Conservation (phyloP, 257 asterid species). For the Henckelia pumila region DNA sequence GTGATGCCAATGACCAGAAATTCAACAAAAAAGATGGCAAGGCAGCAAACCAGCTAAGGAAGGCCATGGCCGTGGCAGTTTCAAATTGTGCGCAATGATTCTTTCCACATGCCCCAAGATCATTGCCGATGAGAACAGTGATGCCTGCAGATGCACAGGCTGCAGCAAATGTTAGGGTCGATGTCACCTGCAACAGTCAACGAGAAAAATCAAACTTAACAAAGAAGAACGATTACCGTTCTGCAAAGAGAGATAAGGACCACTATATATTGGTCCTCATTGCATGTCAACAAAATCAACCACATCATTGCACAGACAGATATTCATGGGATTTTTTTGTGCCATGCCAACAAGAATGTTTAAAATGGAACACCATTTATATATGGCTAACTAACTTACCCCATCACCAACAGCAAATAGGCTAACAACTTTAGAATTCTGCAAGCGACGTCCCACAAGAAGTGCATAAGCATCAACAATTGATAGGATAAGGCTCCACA, state of each 20-base stretch:
- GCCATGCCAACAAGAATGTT: slow-evolving; percentile 1
- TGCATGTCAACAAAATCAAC: not conserved
- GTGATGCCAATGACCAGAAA: slow-evolving; percentile 91
- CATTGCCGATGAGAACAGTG: slow-evolving; percentile 87
- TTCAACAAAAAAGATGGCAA: slow-evolving; percentile 78
- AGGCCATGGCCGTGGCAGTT: slow-evolving; percentile 95
- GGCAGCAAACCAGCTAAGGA: slow-evolving; percentile 89
- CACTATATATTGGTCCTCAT: not conserved
- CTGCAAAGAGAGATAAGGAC: not conserved
- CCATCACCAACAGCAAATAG: slow-evolving; percentile 97
- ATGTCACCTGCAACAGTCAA: slow-evolving; percentile 61
- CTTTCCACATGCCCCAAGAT: slow-evolving; percentile 62
- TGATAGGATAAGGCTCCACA: slow-evolving; percentile 89
- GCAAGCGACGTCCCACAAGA: slow-evolving; percentile 87
- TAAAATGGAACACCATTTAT: slow-evolving; percentile 1
- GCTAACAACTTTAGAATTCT: slow-evolving; percentile 64
- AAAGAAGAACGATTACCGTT: not conserved
- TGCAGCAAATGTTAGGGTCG: slow-evolving; percentile 90
- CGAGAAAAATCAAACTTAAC: slow-evolving; percentile 16
- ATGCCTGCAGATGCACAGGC: slow-evolving; percentile 99
- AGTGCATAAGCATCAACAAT: slow-evolving; percentile 80
- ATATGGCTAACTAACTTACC: slow-evolving; percentile 50
- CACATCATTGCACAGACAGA: not conserved
- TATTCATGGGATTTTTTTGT: not conserved
- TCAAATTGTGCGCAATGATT: slow-evolving; percentile 87